phyloP scores from a whole-genome alignment of 805 yeast species.

The Saitoella complicata region DNA sequence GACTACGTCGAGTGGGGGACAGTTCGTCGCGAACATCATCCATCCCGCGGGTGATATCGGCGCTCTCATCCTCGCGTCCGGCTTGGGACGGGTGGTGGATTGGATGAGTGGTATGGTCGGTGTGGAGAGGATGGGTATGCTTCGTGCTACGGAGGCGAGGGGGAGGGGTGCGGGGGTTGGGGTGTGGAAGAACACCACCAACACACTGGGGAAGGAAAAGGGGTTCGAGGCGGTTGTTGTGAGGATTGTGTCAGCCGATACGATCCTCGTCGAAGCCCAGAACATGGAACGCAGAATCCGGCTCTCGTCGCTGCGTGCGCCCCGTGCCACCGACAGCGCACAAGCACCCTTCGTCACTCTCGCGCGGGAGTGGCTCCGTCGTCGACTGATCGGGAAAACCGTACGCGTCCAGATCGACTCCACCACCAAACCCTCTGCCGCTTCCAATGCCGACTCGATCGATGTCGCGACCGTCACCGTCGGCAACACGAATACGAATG shows the following conservation, averaged over 20 bases:
- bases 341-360: constrained; percentile 40
- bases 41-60: constrained; percentile 71
- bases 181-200: constrained; percentile 32
- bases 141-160: constrained; percentile 47
- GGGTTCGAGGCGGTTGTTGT: constrained; percentile 39
- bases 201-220: constrained; percentile 14
- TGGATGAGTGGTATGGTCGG: constrained; percentile 67
- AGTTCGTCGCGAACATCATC: constrained; percentile 38
- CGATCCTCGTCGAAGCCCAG: constrained; percentile 32
- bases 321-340: constrained; percentile 44
- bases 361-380: constrained; percentile 64
- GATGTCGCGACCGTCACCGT: constrained; percentile 44
- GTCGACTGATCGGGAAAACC: constrained; percentile 50
- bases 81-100: constrained; percentile 61
- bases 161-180: constrained; percentile 44
- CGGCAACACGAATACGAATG: constrained; percentile 42
- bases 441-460: constrained; percentile 48
- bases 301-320: constrained; percentile 60
- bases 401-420: constrained; percentile 50
- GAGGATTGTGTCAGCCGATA: constrained; percentile 52
- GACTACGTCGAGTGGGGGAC: constrained; percentile 29
- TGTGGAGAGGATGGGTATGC: constrained; percentile 38
- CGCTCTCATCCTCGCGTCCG: constrained; percentile 47
- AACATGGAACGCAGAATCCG: constrained; percentile 45
- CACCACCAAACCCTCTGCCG: constrained; percentile 42